Evolutionary conservation across 108 stramenopile species (phyloP), one percentile per base, ranked within the genome.

Genomic region (Cyclostephanos invisitatus): DNA sequence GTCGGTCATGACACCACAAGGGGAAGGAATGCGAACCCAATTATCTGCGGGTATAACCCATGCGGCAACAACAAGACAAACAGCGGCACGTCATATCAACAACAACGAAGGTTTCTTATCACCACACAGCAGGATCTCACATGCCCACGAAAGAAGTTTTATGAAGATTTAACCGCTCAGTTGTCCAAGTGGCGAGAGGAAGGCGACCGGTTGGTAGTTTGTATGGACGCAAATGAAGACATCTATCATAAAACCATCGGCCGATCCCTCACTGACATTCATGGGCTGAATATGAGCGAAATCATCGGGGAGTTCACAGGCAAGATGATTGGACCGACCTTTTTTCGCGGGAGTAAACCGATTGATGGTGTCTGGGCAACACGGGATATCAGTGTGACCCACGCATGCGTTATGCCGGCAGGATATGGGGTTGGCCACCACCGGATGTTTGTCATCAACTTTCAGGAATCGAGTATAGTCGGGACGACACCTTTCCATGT

Each of bases 371-470:
- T 69, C 5, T 69, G 56, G 56, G 40, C 55, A 5, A 58, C 56
- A 4, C 38, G 38, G 2, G 56, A 69, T 24, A 58, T 69, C 0
- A 1, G 0, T 7, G n/a, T 69, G 8, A 29, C 40, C 7, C 42
- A 44, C 18, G 68, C 57, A 0, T 69, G 68, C 4, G 37, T 42
- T 4, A 59, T 69, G 38, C 68, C 68, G n/a, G 68, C 42, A 4
- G 68, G 68, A 20, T 69, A 14, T 69, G 57, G 44, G 2, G 57
- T 69, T 10, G 68, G 68, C 18, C 57, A 69, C 14, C 68, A 69
- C 27, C 37, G 42, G 0, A 1, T 69, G 2, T 69, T 69, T 58
- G 54, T 40, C 0, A 42, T 68, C 10, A 56, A 68, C 27, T 40
- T 68, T 40, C 12, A 3, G 11, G 21, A 29, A n/a, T 25, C 4